Percentiles rank a stretch among this genome's conserved stretches.
phyloP scores from a whole-genome alignment of 306 rosid genomes.

The Bauhinia variegata region DNA sequence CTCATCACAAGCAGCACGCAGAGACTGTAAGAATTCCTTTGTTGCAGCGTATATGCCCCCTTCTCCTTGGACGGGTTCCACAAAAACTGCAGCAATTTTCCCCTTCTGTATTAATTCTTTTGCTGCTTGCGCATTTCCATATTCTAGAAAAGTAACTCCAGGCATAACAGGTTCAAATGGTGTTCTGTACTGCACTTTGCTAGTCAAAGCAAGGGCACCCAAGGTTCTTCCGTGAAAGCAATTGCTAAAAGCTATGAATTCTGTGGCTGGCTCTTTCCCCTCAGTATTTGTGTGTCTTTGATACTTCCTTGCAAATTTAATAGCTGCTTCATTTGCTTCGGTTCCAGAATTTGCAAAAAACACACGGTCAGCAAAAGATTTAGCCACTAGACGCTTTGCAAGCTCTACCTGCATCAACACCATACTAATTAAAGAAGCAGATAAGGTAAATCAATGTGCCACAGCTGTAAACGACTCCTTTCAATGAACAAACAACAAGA shows the following conservation, averaged over 20 bases:
- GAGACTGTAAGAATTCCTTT: constrained; percentile 73
- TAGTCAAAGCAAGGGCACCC: constrained; percentile 95
- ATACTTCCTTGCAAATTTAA: constrained; percentile 86
- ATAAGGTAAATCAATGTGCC: constrained; percentile 2
- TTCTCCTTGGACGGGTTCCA: constrained; percentile 97
- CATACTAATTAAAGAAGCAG: constrained; percentile 12
- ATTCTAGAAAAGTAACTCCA: constrained; percentile 82
- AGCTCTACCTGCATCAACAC: constrained; percentile 71
- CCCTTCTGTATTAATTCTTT: constrained; percentile 59
- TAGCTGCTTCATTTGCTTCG: constrained; percentile 94
- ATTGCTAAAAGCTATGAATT: constrained; percentile 79
- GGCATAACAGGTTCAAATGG: constrained; percentile 98
- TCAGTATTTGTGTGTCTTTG: constrained; percentile 61
- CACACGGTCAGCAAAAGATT: constrained; percentile 88
- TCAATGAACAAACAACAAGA: too few species aligned
- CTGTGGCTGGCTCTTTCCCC: constrained; percentile 58
- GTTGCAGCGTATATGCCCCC: constrained; percentile 89
- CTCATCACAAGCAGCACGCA: constrained; percentile 80
- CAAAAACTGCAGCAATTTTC: constrained; percentile 82
- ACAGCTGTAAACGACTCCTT: too few species aligned
- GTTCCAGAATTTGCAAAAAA: constrained; percentile 92
- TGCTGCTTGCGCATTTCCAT: constrained; percentile 75
- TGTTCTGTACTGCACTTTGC: constrained; percentile 83
- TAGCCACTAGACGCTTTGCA: constrained; percentile 69
- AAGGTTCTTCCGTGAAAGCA: constrained; percentile 93